A percentile compares a stretch with the other conserved stretches of the same genome.
phyloP scores from a whole-genome alignment of 2,329 filamentous ascomycete species.

The Elsinoe arachidis region DNA sequence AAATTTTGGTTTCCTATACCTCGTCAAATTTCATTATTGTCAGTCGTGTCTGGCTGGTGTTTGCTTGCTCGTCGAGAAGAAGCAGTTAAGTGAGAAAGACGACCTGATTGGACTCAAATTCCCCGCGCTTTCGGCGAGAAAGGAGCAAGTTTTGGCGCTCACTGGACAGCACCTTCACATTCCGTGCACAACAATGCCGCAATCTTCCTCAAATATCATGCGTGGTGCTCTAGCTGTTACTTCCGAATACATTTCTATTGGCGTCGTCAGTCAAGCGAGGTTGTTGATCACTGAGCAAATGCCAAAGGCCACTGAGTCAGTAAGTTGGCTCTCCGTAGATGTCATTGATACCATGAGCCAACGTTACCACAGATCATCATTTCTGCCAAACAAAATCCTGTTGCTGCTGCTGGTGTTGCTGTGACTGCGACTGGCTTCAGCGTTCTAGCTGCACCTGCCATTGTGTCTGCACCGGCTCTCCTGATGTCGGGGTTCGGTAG shows the following conservation, averaged over 20 bases:
- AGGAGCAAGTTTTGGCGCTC: too few species aligned
- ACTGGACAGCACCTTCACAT: neutral
- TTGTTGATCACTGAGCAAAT: neutral
- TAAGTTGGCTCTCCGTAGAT: neutral
- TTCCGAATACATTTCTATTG: neutral
- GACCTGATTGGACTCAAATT: too few species aligned
- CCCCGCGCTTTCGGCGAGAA: too few species aligned
- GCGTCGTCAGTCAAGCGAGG: neutral
- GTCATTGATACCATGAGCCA: neutral
- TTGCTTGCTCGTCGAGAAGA: too few species aligned
- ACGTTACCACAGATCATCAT: neutral
- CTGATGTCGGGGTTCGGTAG: neutral
- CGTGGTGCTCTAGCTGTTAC: neutral
- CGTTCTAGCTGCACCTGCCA: neutral
- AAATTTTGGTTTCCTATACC: too few species aligned
- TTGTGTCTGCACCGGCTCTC: neutral
- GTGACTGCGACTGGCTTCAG: neutral
- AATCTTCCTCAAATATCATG: neutral
- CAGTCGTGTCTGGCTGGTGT: too few species aligned
- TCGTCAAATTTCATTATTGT: too few species aligned
- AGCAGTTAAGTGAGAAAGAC: too few species aligned
- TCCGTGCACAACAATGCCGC: neutral
- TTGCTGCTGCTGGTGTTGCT: neutral
- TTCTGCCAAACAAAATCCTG: neutral
- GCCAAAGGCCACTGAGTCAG: neutral